Evolutionary conservation across 2,329 filamentous ascomycete genomes (phyloP).

Genomic region (Emmonsia crescens): DNA sequence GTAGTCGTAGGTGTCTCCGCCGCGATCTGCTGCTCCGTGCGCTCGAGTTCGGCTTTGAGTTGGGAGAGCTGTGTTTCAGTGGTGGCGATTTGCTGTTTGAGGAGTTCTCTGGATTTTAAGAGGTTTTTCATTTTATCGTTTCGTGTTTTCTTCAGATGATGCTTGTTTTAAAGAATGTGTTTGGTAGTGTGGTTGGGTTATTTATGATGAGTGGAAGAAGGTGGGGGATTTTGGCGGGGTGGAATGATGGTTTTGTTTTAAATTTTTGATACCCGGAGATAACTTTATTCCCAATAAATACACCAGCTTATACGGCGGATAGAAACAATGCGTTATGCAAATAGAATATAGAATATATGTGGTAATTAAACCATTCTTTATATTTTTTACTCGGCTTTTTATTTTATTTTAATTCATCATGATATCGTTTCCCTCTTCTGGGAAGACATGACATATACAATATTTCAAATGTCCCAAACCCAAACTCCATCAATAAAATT

Average conservation of each 20-base stretch:
- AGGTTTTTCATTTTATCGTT: neutral
- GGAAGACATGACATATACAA: neutral
- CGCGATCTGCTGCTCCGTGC: slow-evolving; percentile 13
- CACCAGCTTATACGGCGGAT: too few relatives aligned
- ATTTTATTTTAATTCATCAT: neutral
- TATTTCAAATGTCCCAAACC: neutral
- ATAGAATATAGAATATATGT: neutral
- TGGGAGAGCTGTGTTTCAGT: slow-evolving; percentile 27
- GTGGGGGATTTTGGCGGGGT: neutral
- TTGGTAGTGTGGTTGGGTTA: neutral
- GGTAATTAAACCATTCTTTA: neutral
- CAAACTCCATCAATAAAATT: neutral
- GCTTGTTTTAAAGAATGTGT: neutral
- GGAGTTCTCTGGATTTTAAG: slow-evolving; percentile 6
- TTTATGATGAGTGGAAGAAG: neutral
- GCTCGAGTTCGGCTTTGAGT: slow-evolving; percentile 26
- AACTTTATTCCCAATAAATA: neutral
- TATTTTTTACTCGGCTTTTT: neutral
- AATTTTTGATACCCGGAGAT: neutral
- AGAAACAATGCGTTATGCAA: neutral
- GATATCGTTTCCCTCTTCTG: neutral
- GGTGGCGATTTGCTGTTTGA: slow-evolving; percentile 23
- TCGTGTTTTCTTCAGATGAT: neutral
- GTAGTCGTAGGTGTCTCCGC: slow-evolving; percentile 18
- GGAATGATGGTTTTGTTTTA: neutral